Evolutionary conservation across 2,329 filamentous ascomycete genomes (phyloP).

Genomic region (Fusarium musae): DNA sequence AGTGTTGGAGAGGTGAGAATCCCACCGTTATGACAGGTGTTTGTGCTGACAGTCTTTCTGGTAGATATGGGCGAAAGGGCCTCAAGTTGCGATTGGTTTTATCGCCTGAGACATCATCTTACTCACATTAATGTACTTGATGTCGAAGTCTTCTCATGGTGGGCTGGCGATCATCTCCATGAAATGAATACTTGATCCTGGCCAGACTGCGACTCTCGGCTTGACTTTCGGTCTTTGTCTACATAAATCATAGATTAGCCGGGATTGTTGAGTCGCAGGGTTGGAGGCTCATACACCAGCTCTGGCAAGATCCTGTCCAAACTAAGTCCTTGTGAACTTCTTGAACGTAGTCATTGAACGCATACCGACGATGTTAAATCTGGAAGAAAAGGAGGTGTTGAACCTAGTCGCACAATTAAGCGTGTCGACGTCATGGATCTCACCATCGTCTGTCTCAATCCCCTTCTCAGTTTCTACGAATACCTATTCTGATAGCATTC

Average conservation of each 20-base stretch:
- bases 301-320: not conserved
- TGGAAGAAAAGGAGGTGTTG: not conserved
- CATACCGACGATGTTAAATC: not conserved
- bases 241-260: no score
- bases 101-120: no score
- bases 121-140: not conserved
- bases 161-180: not conserved
- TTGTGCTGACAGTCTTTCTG: rapidly evolving
- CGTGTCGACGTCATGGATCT: not conserved
- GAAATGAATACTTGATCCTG: not conserved
- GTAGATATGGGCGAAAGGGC: not conserved
- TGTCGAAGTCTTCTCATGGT: not conserved
- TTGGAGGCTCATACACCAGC: not conserved
- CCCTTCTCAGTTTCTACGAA: not conserved
- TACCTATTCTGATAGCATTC: not conserved
- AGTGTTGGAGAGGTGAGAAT: not conserved
- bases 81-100: no score
- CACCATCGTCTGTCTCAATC: not conserved
- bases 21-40: rapidly evolving
- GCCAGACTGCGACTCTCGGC: not conserved
- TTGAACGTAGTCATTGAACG: not conserved
- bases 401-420: conserved; percentile 5
- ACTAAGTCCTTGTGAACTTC: not conserved
- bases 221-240: not conserved
- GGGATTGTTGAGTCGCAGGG: no score